Percentiles rank a stretch among this genome's conserved stretches.
phyloP scores from a whole-genome alignment of 78 protist species.

The Blattamonas nauphoetae region DNA sequence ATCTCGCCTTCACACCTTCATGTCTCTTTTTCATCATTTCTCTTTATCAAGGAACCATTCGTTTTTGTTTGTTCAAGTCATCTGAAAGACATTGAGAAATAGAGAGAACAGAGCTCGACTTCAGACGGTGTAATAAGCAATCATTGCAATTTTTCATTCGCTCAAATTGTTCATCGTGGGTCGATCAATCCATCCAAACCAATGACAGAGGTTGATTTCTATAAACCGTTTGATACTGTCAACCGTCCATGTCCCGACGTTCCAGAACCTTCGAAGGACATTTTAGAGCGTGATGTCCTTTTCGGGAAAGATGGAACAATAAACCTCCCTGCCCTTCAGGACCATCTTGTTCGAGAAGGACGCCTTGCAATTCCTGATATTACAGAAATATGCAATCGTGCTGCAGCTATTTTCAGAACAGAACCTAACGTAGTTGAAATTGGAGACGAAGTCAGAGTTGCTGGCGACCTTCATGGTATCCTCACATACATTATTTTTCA shows the following conservation, averaged over 20 bases:
- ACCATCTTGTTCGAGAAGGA: background rate
- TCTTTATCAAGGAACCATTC: too few species aligned
- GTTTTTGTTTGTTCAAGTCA: too few species aligned
- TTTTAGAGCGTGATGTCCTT: background rate
- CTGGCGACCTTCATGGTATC: constrained; percentile 80
- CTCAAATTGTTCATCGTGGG: too few species aligned
- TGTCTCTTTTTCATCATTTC: too few species aligned
- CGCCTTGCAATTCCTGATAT: background rate
- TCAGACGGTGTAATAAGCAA: too few species aligned
- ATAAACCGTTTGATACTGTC: background rate
- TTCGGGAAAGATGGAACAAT: background rate
- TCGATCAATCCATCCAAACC: too few species aligned
- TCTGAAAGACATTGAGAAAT: too few species aligned
- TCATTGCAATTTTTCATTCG: too few species aligned
- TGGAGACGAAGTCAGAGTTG: constrained; percentile 28
- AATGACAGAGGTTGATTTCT: too few species aligned
- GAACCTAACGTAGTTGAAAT: constrained; percentile 1
- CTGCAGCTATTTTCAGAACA: background rate
- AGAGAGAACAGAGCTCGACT: too few species aligned
- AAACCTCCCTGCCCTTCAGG: background rate
- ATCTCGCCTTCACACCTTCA: too few species aligned
- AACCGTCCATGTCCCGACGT: background rate
- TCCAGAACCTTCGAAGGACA: background rate
- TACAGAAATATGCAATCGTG: background rate
- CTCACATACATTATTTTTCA: background rate